Base-by-base conservation (phyloP, 2,329 filamentous ascomycete genomes). In the Scedosporium dehoogii region DNA sequence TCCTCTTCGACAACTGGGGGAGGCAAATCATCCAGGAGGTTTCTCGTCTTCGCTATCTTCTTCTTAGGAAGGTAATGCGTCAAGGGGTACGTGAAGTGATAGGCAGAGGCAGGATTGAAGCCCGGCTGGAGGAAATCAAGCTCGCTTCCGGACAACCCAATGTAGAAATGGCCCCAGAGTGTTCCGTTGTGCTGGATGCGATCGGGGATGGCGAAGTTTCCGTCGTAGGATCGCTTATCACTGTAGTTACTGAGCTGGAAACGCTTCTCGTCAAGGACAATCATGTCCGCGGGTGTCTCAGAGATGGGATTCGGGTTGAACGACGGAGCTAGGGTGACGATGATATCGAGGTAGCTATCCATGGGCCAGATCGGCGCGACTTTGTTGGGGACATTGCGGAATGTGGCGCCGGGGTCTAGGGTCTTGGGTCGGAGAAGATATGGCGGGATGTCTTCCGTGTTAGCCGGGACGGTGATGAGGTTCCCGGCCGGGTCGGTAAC, bases 1-100 rank as follows among this genome's bases (percentile, higher is more conserved):
- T 81, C 77, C 48, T 81, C 79, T 6, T 81, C 78, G 14, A 76
- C 74, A 1, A 71, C 72, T 3, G 65, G 59, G 25, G 70, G 70
- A 4, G 72, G 71, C 25, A 70, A 74, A 63, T 79, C 80, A 21
- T 84, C 83, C n/a, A 99, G 80, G 62, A 99, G 79, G 70, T 93
- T 97, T 70, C 92, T 87, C 23, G 89, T 91, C 82, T 97, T 97
- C 68, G 81, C 81, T 44, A 86, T 81, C 78, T 96, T 96, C 79
- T 96, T 97, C 82, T 92, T 96, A 27, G 89, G 84, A 60, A 96
- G 83, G 73, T 96, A 93, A 70, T 96, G 89, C 2, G 92, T 97
- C 72, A 99, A 75, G 3, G 93, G 91, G 66, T 90, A 88, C 58
- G 86, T 80, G 72, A 96, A 96, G 72, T 96, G 86, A 70, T 91